phyloP scores from a whole-genome alignment of 108 stramenopile genomes.

The Cafeteria roenbergensis region DNA sequence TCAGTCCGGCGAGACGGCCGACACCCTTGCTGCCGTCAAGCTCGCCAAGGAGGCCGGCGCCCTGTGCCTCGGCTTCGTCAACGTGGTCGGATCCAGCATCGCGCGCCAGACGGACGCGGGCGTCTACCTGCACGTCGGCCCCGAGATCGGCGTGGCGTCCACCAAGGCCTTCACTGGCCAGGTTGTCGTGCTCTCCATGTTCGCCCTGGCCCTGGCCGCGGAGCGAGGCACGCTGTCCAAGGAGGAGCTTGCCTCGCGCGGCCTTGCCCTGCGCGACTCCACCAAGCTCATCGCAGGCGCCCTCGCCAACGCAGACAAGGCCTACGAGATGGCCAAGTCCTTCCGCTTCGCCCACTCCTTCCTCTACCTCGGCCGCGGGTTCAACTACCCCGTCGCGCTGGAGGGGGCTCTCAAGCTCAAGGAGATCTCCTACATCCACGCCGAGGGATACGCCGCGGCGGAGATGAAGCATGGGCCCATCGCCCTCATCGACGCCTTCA shows the following conservation, averaged over 20 bases:
- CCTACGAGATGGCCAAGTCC: conserved; percentile 3
- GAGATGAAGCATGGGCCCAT: conserved; percentile 98
- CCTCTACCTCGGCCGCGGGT: conserved; percentile 15
- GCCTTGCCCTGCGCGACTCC: not conserved
- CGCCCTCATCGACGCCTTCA: conserved; percentile 83
- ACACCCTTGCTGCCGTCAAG: conserved; percentile 72
- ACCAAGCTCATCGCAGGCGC: not conserved
- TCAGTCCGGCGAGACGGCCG: conserved; percentile 95
- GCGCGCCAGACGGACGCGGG: conserved; percentile 87
- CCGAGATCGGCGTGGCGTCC: conserved; percentile 97
- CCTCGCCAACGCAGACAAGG: not conserved
- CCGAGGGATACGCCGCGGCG: conserved; percentile 94
- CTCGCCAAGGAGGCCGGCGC: conserved; percentile 67
- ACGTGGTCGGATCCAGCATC: conserved; percentile 88
- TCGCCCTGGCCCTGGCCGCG: conserved; percentile 64
- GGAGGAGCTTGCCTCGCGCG: not conserved
- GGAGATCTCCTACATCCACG: conserved; percentile 97
- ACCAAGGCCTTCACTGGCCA: conserved; percentile 99
- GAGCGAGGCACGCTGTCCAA: conserved; percentile 1
- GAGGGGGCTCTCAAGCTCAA: conserved; percentile 98
- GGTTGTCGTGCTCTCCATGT: conserved; percentile 84
- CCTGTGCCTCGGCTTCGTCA: conserved; percentile 77
- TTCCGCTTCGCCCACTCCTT: conserved; percentile 20
- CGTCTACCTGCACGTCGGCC: conserved; percentile 94
- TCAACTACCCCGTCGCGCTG: conserved; percentile 73